These are phyloP conservation scores for Taxawa tesnikishii DNA, from an alignment of 2,329 filamentous ascomycete species.

Conservation along the genomic window DNA sequence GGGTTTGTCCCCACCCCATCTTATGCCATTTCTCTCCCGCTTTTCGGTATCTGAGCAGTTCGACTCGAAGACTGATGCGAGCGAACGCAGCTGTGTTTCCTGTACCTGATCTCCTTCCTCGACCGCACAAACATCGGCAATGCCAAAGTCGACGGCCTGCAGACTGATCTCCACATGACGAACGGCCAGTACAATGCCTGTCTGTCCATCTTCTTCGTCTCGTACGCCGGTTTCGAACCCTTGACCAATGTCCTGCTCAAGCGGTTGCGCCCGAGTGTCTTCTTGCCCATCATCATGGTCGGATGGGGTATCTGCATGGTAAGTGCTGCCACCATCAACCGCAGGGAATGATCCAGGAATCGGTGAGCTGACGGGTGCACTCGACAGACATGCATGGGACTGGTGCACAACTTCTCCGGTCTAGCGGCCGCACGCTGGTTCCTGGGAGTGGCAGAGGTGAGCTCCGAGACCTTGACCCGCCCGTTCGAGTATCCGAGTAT, in stretches of 20 bases:
- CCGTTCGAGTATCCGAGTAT: too few relatives aligned
- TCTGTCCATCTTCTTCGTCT: conserved; percentile 76
- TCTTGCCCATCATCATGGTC: conserved; percentile 65
- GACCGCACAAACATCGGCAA: conserved; percentile 65
- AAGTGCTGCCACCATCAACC: conserved; percentile 56
- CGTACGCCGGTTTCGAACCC: conserved; percentile 68
- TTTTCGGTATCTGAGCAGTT: too few relatives aligned
- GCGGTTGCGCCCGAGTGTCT: conserved; percentile 60
- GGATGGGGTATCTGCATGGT: conserved; percentile 59
- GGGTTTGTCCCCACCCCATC: conserved; percentile 30
- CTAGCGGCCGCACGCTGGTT: conserved; percentile 17
- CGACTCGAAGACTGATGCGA: too few relatives aligned
- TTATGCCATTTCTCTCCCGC: too few relatives aligned
- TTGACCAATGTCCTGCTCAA: conserved; percentile 74
- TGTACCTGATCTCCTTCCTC: conserved; percentile 65
- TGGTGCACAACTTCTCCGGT: conserved; percentile 14
- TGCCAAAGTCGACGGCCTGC: conserved; percentile 48
- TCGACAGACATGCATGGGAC: conserved; percentile 5
- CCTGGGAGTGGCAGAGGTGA: conserved; percentile 18
- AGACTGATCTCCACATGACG: conserved; percentile 49
- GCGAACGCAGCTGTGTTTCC: conserved; percentile 44
- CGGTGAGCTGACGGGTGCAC: conserved; percentile 41
- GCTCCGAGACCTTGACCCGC: too few relatives aligned
- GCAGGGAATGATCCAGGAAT: too few relatives aligned
- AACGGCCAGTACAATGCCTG: conserved; percentile 58